Evolutionary conservation across 2,329 filamentous ascomycete species (phyloP).

Genomic region (Arthrobotrys conoides): DNA sequence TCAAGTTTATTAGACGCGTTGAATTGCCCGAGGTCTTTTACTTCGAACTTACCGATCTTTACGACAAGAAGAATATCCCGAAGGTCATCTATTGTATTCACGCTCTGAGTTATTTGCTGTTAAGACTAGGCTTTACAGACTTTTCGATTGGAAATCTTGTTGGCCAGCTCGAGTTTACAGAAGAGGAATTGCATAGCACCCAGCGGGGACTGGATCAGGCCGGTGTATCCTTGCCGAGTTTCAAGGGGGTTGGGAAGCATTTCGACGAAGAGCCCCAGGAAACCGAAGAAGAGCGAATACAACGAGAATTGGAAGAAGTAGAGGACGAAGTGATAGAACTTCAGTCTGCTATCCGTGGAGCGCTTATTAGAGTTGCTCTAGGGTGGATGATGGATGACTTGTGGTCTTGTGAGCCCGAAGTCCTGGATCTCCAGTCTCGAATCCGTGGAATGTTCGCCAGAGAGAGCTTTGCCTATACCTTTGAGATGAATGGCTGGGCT

Average conservation of each 20-base stretch:
- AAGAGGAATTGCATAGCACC: constrained; percentile 96
- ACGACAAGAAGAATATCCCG: constrained; percentile 99
- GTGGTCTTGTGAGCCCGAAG: constrained; percentile 84
- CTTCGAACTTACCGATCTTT: constrained; percentile 96
- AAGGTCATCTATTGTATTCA: constrained; percentile 99
- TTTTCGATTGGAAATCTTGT: constrained; percentile 98
- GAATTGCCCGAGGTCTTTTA: constrained; percentile 94
- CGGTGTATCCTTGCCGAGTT: constrained; percentile 95
- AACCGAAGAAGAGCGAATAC: constrained; percentile 88
- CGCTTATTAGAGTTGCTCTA: constrained; percentile 80
- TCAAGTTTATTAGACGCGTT: constrained; percentile 90
- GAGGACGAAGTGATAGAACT: constrained; percentile 81
- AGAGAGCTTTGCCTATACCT: constrained; percentile 62
- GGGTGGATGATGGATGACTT: constrained; percentile 87
- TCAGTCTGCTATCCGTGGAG: constrained; percentile 88
- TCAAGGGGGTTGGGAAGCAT: constrained; percentile 95
- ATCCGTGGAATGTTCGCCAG: constrained; percentile 76
- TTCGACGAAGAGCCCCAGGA: constrained; percentile 85
- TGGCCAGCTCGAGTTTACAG: constrained; percentile 95
- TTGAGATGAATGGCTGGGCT: constrained; percentile 64
- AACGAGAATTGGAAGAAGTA: constrained; percentile 84
- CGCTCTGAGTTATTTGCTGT: constrained; percentile 96
- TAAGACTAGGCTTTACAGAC: constrained; percentile 91
- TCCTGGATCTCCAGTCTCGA: constrained; percentile 86
- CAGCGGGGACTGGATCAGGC: constrained; percentile 97